Evolutionary conservation across 345 rosid genomes (phyloP), one percentile per base, ranked within the genome.

Genomic region (Limnanthes douglasii): DNA sequence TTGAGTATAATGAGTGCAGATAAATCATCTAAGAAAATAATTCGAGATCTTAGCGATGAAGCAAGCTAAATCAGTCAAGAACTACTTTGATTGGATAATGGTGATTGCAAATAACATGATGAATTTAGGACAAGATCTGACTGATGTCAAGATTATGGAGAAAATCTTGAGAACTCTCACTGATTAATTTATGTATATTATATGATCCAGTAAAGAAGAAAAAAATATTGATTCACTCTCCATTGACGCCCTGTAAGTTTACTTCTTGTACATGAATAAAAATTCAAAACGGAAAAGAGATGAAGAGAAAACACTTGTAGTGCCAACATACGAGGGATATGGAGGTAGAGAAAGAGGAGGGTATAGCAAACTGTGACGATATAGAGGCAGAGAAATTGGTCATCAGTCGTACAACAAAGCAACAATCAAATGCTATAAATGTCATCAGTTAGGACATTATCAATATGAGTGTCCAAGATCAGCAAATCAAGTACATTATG

Each of bases 121-220:
- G 10, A 29, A 4, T 9, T 3, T 3, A 9, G 32, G 10, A 29
- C 4, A 29, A 9, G 32, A 29, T 29, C 9, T 29, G 32, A 3
- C 10, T 3, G 32, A 29, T 29, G 32, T 29, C 32, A 29, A 29
- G 32, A 29, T 29, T 29, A 14, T 29, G 9, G 32, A 29, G 32
- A 29, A 29, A 14, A 29, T 29, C 3, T 29, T 29, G 32, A 29
- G 32, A 29, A 29, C 32, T 29, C 32, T 29, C 10, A 29, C 32
- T 9, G 32, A 29, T 3, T 9, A 29, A 29, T 29, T n/a, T n/a
- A 29, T 9, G 4, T 29, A 29, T 14, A 29, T 29, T n/a, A n/a
- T n/a, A n/a, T n/a, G n/a, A n/a, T n/a, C n/a, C n/a, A n/a, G n/a
- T n/a, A n/a, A n/a, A n/a, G 32, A 29, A 29, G 9, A n/a, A 3